Conservation (phyloP, 1,139 yeast genomes). For the Entelexis sorbosivorans region DNA sequence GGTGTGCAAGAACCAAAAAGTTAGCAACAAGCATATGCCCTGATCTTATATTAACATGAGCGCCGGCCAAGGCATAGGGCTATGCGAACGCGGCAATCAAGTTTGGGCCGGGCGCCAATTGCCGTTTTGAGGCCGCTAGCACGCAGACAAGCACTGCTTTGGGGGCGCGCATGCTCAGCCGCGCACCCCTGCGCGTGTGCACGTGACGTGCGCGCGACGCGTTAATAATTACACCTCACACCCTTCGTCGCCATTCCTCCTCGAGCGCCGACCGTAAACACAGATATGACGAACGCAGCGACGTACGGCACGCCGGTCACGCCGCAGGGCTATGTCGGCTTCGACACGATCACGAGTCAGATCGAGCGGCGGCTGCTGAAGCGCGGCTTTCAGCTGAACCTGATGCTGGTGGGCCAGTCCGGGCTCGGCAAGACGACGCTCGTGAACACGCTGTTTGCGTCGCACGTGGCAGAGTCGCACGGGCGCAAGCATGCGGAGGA, state of each 20-base stretch:
- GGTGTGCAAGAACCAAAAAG: too few relatives aligned
- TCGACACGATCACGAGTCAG: conserved; percentile 91
- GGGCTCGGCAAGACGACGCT: conserved; percentile 92
- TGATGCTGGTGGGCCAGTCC: conserved; percentile 87
- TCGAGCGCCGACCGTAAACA: not conserved
- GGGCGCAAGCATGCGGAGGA: conserved; percentile 60
- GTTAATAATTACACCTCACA: not conserved
- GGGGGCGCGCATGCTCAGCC: not conserved
- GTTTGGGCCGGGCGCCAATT: too few relatives aligned
- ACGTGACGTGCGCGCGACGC: conserved; percentile 5
- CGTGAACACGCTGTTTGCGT: conserved; percentile 77
- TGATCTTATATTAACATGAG: too few relatives aligned
- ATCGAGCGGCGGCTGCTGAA: conserved; percentile 85
- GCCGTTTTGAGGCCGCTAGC: too few relatives aligned
- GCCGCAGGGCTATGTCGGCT: conserved; percentile 60
- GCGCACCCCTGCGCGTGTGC: not conserved
- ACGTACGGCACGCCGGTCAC: conserved; percentile 18
- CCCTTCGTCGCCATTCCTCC: not conserved
- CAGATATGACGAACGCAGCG: conserved; percentile 1
- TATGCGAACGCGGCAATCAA: too few relatives aligned
- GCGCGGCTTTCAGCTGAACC: conserved; percentile 86
- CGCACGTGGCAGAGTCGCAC: conserved; percentile 60
- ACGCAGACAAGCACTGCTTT: too few relatives aligned
- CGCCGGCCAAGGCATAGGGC: too few relatives aligned
- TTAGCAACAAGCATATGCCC: too few relatives aligned